A percentile compares a stretch with the other conserved stretches of the same genome.
Conservation (phyloP, 2,329 filamentous ascomycete species). For the Purpureocillium lavendulum region DNA sequence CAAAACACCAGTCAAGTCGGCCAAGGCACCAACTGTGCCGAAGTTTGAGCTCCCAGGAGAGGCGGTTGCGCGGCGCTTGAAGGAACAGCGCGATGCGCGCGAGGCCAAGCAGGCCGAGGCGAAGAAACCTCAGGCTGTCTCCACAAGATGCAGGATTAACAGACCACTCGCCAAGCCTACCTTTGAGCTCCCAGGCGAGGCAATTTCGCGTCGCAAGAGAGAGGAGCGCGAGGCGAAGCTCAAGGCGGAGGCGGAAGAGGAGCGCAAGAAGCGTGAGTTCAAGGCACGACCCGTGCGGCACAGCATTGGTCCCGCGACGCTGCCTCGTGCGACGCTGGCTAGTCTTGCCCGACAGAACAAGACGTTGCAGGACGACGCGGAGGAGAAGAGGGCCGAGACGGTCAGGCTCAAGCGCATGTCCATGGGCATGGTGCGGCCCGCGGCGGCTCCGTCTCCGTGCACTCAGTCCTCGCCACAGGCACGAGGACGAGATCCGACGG, state of each 20-base stretch:
- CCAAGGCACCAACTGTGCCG: constrained; percentile 44
- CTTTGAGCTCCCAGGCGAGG: constrained; percentile 58
- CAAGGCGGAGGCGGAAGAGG: constrained; percentile 50
- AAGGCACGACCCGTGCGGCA: constrained; percentile 50
- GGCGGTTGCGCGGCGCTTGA: constrained; percentile 47
- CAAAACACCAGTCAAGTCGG: constrained; percentile 40
- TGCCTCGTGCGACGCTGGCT: constrained; percentile 48
- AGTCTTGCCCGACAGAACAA: constrained; percentile 48
- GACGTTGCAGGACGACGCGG: constrained; percentile 18
- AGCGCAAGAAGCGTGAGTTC: constrained; percentile 52
- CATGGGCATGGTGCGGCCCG: constrained; percentile 1
- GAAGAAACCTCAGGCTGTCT: constrained; percentile 24
- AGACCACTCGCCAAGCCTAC: constrained; percentile 44
- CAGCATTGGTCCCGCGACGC: constrained; percentile 28
- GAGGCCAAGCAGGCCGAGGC: constrained; percentile 26
- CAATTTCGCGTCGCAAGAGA: constrained; percentile 45
- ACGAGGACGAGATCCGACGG: constrained; percentile 18
- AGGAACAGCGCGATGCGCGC: constrained; percentile 51
- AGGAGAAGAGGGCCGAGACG: constrained; percentile 8
- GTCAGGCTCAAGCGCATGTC: constrained; percentile 17
- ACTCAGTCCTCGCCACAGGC: constrained; percentile 9
- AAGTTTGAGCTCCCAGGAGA: constrained; percentile 57
- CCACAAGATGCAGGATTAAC: constrained; percentile 38
- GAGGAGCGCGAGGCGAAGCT: constrained; percentile 48
- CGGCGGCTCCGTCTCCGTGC: constrained; percentile 2